phyloP scores from a whole-genome alignment of 176 grass and related monocot species.

The Coix lacrymajobi region DNA sequence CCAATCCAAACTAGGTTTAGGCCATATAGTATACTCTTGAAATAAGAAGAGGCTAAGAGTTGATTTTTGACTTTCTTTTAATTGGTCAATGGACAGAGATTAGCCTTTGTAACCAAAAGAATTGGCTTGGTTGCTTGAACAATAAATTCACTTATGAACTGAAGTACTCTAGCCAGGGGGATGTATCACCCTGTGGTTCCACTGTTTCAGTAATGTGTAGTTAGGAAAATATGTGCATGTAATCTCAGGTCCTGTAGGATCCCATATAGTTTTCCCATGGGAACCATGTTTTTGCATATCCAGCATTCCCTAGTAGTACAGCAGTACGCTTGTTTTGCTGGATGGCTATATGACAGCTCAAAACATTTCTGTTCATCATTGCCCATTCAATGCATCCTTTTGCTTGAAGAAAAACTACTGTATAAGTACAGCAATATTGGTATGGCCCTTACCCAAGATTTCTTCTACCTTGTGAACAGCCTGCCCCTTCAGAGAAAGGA shows the following conservation, averaged over 20 bases:
- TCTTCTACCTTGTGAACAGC: constrained; percentile 38
- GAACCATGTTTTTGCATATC: not conserved
- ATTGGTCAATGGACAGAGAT: not conserved
- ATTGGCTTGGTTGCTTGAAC: not conserved
- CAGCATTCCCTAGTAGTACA: not conserved
- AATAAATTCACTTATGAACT: not conserved
- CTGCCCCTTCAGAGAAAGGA: constrained; percentile 63
- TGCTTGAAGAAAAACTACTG: not conserved
- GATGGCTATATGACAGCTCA: not conserved
- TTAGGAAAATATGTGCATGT: not conserved
- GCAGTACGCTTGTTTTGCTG: not conserved
- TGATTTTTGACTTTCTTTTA: not conserved
- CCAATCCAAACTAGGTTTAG: not conserved
- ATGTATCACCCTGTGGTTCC: not conserved
- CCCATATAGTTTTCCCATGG: not conserved
- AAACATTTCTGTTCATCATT: not conserved
- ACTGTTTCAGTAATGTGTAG: not conserved
- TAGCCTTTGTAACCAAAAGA: not conserved
- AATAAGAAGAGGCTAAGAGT: not conserved
- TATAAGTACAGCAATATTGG: not conserved
- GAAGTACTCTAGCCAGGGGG: not conserved
- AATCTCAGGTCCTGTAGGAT: not conserved
- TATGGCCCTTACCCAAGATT: constrained; percentile 4
- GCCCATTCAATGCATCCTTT: not conserved
- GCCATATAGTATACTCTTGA: not conserved